Conservation (phyloP, 345 rosid species). For the Excoecaria agallocha region DNA sequence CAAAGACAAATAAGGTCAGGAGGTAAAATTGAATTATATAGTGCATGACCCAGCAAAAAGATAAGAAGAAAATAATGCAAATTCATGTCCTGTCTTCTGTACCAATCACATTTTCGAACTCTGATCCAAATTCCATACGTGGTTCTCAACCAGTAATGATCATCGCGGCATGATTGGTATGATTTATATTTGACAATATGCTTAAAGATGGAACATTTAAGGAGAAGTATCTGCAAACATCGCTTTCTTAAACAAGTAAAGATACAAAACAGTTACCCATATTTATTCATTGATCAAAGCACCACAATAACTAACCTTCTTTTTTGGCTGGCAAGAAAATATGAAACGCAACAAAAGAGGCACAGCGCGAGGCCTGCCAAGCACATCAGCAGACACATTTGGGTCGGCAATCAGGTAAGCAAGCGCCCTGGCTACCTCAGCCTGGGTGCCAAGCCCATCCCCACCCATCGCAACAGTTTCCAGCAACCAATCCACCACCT, state of each 20-base stretch:
- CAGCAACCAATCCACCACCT: slow-evolving; percentile 91
- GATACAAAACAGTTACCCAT: background rate
- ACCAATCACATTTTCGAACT: background rate
- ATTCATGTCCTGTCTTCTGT: background rate
- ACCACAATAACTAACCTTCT: slow-evolving; percentile 46
- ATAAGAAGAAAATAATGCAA: background rate
- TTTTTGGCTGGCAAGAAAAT: slow-evolving; percentile 84
- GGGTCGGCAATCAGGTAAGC: slow-evolving; percentile 90
- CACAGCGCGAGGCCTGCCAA: slow-evolving; percentile 81
- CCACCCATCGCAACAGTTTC: slow-evolving; percentile 64
- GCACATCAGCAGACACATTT: slow-evolving; percentile 58
- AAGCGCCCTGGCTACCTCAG: slow-evolving; percentile 90
- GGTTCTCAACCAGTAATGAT: background rate
- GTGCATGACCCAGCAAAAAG: background rate
- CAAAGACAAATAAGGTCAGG: slow-evolving; percentile 29
- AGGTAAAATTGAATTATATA: slow-evolving; percentile 6
- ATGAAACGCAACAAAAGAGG: slow-evolving; percentile 77
- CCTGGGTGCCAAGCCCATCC: slow-evolving; percentile 73
- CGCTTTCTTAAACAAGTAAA: background rate
- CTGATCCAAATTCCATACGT: background rate
- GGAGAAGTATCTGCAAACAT: background rate
- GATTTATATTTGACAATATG: background rate
- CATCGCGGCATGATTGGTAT: background rate
- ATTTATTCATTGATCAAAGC: background rate
- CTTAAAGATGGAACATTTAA: background rate